These are phyloP conservation scores for Fusarium proliferatum DNA, from an alignment of 2,329 filamentous ascomycete genomes.

Conservation along the genomic window DNA sequence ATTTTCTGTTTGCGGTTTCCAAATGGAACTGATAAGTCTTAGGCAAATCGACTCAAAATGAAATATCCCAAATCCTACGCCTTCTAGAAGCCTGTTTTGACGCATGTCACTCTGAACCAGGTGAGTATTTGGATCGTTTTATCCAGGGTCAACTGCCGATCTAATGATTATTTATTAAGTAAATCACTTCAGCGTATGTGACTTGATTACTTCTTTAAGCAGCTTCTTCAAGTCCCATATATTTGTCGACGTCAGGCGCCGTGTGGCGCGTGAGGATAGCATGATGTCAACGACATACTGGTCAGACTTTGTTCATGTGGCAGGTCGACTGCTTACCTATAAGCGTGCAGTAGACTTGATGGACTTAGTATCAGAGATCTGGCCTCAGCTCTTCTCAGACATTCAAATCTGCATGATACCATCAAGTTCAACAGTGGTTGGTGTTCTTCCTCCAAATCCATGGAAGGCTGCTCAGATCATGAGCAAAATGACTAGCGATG, in stretches of 20 bases:
- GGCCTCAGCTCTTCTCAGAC: neutral
- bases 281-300: neutral
- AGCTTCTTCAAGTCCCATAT: neutral
- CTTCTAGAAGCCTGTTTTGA: neutral
- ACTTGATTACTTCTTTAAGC: neutral
- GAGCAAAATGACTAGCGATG: neutral
- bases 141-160: neutral
- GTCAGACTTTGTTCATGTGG: neutral
- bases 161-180: neutral
- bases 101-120: neutral
- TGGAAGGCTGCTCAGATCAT: neutral
- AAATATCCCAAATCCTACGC: neutral
- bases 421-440: neutral
- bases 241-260: neutral
- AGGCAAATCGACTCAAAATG: neutral
- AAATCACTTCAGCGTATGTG: neutral
- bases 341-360: neutral
- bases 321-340: neutral
- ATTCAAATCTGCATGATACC: neutral
- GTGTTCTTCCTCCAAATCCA: neutral
- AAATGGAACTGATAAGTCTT: neutral
- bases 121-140: neutral
- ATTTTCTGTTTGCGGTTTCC: accelerated
- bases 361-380: neutral
- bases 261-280: neutral